Evolutionary conservation across 495 filamentous ascomycete genomes (phyloP), one percentile per base, ranked within the genome.

Genomic region (Neurospora sp.): DNA sequence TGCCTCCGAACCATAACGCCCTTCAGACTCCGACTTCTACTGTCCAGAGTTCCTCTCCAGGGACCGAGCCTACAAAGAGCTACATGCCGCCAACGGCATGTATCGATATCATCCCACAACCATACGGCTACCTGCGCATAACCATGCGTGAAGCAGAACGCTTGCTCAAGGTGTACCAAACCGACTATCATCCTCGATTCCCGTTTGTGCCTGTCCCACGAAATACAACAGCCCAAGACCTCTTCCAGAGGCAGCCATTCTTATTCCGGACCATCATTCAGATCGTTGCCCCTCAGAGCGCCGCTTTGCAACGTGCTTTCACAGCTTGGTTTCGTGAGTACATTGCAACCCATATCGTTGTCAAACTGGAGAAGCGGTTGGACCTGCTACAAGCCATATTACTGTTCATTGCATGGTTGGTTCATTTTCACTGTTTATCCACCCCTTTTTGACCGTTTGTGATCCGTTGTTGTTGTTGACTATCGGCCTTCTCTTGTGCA

Each of bases 301-400:
- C 78, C 16, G 49, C 60, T 18, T 60, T 72, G 35, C 79, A 81
- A 70, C 72, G 72, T 5, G 60, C n/a, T 11, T 42, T 74, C 4
- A 62, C 37, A 1, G 35, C 9, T 18, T 77, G 76, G 76, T 72
- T 79, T 16, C 72, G 78, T 2, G 39, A 74, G 16, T 72, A 73
- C 38, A 70, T 80, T n/a, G 73, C 77, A 27, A 42, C 77, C 11
- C 75, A 73, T 54, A 69, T 80, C 39, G 27, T 80, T 20, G 72
- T 76, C 23, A 44, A 71, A 31, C 75, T 74, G 41, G 79, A 79
- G 72, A 75, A 76, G 54, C 62, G 74, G 4, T 72, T 82, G 23
- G 81, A 79, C 41, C 62, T 79, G 10, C 54, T 80, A 46, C 79
- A 80, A 46, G 79, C 73, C 8, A 69, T 80, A 7, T 31, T 80